Evolutionary conservation across 1,284 basidiomycete species (phyloP).

Genomic region (Pisolithus thermaeus): DNA sequence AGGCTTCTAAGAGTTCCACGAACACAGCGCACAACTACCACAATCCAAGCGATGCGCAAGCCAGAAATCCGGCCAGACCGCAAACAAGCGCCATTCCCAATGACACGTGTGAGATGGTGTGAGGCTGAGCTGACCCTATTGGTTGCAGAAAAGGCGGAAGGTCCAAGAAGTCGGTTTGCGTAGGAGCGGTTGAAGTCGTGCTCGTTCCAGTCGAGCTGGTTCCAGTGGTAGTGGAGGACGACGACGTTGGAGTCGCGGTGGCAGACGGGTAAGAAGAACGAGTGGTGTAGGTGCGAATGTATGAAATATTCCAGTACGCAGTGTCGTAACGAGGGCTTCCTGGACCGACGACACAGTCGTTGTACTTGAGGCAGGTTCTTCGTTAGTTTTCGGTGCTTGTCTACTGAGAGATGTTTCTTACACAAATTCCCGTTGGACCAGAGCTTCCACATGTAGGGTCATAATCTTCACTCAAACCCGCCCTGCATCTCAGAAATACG

Average conservation of each 20-base stretch:
- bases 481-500: slow-evolving; percentile 28
- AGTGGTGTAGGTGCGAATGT: slow-evolving; percentile 26
- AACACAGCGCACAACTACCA: too few species aligned
- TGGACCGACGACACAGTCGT: slow-evolving; percentile 35
- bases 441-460: slow-evolving; percentile 29
- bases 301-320: slow-evolving; percentile 33
- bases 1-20: too few species aligned
- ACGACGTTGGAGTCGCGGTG: background rate
- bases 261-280: slow-evolving; percentile 4
- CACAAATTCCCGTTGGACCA: slow-evolving; percentile 37
- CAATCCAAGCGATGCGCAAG: too few species aligned
- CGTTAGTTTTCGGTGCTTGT: slow-evolving; percentile 1
- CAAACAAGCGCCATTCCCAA: background rate
- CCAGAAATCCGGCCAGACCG: too few species aligned
- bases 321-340: slow-evolving; percentile 44
- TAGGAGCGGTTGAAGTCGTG: too few species aligned
- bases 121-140: background rate
- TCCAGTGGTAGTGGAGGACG: background rate
- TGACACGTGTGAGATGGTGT: background rate
- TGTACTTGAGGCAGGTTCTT: slow-evolving; percentile 25
- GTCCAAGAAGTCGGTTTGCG: background rate
- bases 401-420: slow-evolving; percentile 19
- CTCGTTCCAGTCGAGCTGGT: background rate
- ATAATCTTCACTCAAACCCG: slow-evolving; percentile 36
- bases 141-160: background rate